Base-by-base conservation (phyloP, 345 rosid species). In the Angophora floribunda region DNA sequence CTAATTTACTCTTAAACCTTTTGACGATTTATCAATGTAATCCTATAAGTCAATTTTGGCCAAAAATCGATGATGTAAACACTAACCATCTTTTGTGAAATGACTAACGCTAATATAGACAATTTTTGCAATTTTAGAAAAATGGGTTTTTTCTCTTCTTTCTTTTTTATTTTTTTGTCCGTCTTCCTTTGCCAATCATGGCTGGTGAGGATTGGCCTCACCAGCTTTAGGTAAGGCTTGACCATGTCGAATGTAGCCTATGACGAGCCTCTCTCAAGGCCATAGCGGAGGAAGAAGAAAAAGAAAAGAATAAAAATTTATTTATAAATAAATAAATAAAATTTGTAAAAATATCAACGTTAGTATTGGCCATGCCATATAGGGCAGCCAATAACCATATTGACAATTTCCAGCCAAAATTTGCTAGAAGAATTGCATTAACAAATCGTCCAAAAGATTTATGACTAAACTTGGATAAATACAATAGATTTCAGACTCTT, bases 281-380 rank as follows among this genome's bases (percentile, higher is more conserved):
- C 30, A 3, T 13, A 13, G 30, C 0, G 1, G n/a, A 63, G 36
- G 36, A 63, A 63, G 70, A 63, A 63, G 4, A 10, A 7, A 8
- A n/a, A 63, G n/a, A 13, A 1, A 61, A 63, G 28, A 28, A 61
- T 11, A 11, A 61, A 28, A 1, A 6, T 6, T 59, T 24, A 9
- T 59, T 59, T 24, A 36, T 36, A 36, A 36, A 36, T 10, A 2
- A 59, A 59, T 26, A 59, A n/a, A 13, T 3, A 63, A n/a, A 7
- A 63, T 7, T n/a, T 63, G 2, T 17, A 13, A n/a, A 4, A n/a
- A 13, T 63, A 3, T 63, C 0, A 0, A 22, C 14, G 4, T 7
- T 5, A n/a, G 2, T 3, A 2, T 1, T 26, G 3, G 14, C 0
- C 15, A 5, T 3, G 1, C 0, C 61, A 61, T 1, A 1, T 26